A percentile compares a stretch with the other conserved stretches of the same genome.
phyloP scores from a whole-genome alignment of 1,139 yeast genomes.

The Magnusiomyces ingens region DNA sequence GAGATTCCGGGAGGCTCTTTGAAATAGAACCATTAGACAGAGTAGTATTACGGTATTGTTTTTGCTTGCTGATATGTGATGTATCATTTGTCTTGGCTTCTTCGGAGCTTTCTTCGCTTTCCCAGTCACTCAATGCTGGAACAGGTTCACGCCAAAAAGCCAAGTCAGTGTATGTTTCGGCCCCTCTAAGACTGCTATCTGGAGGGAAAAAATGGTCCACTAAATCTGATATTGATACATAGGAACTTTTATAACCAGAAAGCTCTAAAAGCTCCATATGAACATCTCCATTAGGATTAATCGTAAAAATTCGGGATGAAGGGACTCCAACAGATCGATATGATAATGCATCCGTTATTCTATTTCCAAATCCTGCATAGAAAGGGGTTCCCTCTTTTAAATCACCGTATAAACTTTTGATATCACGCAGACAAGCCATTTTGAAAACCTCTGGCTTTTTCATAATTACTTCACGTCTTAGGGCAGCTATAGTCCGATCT shows the following conservation, averaged over 20 bases:
- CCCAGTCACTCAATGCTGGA: conserved; percentile 52
- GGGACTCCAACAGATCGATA: conserved; percentile 94
- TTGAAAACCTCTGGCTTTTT: conserved; percentile 96
- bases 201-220: conserved; percentile 99
- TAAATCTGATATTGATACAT: conserved; percentile 82
- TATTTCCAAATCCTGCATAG: conserved; percentile 95
- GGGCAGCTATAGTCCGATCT: conserved; percentile 93
- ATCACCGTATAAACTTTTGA: conserved; percentile 50
- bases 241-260: conserved; percentile 86
- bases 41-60: conserved; percentile 18
- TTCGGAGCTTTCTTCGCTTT: conserved; percentile 28
- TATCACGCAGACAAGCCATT: conserved; percentile 92
- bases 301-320: conserved; percentile 89
- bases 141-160: conserved; percentile 90
- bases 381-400: conserved; percentile 54
- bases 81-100: neutral
- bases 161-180: conserved; percentile 70
- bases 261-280: conserved; percentile 93
- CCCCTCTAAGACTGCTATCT: conserved; percentile 20
- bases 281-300: conserved; percentile 94
- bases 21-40: neutral
- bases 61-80: conserved; percentile 23
- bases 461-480: conserved; percentile 82
- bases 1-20: neutral
- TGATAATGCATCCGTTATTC: conserved; percentile 94